Percentiles rank a stretch among this genome's conserved stretches.
phyloP scores from a whole-genome alignment of 2,329 filamentous ascomycete genomes.

The Fusarium sp. region DNA sequence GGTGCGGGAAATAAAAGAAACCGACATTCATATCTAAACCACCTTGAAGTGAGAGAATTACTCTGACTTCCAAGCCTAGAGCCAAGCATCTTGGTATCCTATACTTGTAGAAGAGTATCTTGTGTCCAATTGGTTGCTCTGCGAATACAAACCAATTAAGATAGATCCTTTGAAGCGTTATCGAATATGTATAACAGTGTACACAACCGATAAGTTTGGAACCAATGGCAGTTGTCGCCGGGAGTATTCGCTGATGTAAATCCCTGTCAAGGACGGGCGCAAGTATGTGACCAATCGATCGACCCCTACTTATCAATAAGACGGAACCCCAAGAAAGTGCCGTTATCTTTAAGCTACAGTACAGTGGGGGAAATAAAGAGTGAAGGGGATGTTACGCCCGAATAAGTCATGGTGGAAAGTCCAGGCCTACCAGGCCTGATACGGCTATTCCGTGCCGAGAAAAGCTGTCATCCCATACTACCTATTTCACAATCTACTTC shows the following conservation, averaged over 20 bases:
- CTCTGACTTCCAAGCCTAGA: not conserved
- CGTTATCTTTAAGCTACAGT: constrained; percentile 21
- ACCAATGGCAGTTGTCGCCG: constrained; percentile 7
- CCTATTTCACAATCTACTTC: not conserved
- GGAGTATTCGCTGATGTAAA: constrained; percentile 19
- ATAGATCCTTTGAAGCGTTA: not conserved
- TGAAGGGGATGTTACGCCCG: constrained; percentile 6
- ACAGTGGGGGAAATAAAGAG: constrained; percentile 21
- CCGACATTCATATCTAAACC: not conserved
- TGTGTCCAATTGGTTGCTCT: not conserved
- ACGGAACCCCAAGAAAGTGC: constrained; percentile 9
- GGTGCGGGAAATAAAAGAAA: not conserved
- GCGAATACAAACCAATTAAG: not conserved
- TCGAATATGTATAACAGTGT: constrained; percentile 20
- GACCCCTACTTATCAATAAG: constrained; percentile 23
- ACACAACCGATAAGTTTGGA: constrained; percentile 7
- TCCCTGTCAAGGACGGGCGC: constrained; percentile 14
- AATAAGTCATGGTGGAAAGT: constrained; percentile 25
- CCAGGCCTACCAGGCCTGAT: constrained; percentile 25
- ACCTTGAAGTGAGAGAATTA: not conserved
- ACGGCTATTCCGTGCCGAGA: constrained; percentile 30
- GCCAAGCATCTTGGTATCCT: not conserved
- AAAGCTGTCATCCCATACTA: not conserved
- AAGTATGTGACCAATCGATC: constrained; percentile 23
- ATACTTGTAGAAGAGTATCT: not conserved